Evolutionary conservation across 2,329 filamentous ascomycete species (phyloP), one percentile per base, ranked within the genome.

Genomic region (Biscogniauxia mediterranea): DNA sequence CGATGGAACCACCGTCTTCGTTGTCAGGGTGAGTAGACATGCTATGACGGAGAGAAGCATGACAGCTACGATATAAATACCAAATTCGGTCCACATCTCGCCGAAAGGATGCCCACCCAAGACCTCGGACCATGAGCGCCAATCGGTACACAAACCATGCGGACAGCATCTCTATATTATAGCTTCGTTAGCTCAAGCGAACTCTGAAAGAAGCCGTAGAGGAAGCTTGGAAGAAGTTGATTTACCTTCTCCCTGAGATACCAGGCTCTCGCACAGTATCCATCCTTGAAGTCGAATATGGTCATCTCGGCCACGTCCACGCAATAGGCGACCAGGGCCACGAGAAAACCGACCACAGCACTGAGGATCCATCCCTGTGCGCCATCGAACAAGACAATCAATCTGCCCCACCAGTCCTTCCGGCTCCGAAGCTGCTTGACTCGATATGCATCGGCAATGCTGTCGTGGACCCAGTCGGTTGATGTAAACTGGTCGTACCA

Each of bases 401-500:
- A 68, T 54, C 90, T 88, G n/a, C 94, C 94, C 73, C 89, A 88
- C 63, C 97, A 84, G 77, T 94, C 95, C 74, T 90, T 96, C 55
- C 93, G 84, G 69, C 85, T 88, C 55, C 92, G 87, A 49, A 99
- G 82, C 57, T 88, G 88, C 74, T 96, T 95, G 55, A 96, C 87
- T 25, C 95, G 90, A 70, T 93, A 92, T 9, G 93, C 92, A 77
- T 98, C 95, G 70, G 93, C 92, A 68, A 99, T 97, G 74, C 90
- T 93, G 76, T 99, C 95, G 74, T 97, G 94, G 0, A 99, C 93
- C 95, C 95, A 99, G 75, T 99, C 94, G 59, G 92, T 97, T 6
- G 92, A 96, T 5, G 93, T 97, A 72, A 97, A 97, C 77, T 99
- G 95, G 79, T 99, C 95, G 77, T 98, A 98, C 95, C 95, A 98